Conservation (phyloP, 2,329 filamentous ascomycete species). For the Botrytis squamosa region DNA sequence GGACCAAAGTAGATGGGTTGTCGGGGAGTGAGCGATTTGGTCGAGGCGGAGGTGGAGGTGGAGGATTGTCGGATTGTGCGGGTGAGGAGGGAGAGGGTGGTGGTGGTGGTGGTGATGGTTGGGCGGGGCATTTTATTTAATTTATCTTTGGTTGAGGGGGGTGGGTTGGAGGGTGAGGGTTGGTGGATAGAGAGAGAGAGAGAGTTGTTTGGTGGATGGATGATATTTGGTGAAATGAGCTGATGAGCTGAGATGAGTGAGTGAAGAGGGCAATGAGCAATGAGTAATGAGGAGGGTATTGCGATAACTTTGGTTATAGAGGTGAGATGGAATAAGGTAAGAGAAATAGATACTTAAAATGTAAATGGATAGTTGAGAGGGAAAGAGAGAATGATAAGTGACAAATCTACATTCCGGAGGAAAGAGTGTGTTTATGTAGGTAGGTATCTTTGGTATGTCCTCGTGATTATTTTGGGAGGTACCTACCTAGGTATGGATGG, state of each 20-base stretch:
- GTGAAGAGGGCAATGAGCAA: too few species aligned
- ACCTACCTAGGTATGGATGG: background rate
- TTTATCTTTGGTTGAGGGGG: too few species aligned
- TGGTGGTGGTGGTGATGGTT: too few species aligned
- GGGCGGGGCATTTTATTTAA: background rate
- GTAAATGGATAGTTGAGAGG: background rate
- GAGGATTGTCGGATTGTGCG: background rate
- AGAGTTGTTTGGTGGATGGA: background rate
- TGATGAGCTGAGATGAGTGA: background rate
- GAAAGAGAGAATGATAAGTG: background rate
- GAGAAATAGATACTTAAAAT: background rate
- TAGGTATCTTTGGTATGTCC: background rate
- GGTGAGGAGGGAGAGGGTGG: background rate
- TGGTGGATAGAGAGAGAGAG: background rate
- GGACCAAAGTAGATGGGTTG: slow-evolving; percentile 5
- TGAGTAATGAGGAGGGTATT: background rate
- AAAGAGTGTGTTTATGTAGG: background rate
- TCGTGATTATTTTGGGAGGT: background rate
- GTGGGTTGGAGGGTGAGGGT: background rate
- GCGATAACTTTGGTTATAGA: background rate
- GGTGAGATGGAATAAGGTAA: background rate
- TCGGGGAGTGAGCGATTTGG: background rate
- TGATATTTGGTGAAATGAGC: background rate
- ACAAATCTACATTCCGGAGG: background rate
- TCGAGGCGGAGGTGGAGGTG: background rate